Evolutionary conservation across 805 yeast genomes (phyloP).

Genomic region (Yarrowia phangngaensis): DNA sequence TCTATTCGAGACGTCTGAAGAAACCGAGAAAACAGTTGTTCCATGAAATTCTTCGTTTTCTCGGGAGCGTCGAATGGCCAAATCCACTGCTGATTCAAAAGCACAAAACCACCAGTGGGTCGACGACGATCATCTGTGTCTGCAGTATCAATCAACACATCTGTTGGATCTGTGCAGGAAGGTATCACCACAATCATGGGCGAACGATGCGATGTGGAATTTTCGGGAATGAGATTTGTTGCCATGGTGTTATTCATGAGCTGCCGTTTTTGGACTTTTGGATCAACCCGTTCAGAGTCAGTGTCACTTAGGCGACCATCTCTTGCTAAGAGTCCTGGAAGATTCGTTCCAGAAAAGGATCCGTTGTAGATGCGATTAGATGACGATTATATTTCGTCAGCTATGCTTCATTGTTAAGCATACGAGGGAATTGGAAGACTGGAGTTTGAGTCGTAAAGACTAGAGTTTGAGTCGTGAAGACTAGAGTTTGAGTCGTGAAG

Average conservation of each 20-base stretch:
- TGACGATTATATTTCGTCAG: too few relatives aligned
- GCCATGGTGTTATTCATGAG: constrained; percentile 85
- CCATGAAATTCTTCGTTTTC: constrained; percentile 30
- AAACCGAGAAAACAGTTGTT: constrained; percentile 1
- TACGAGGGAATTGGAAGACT: too few relatives aligned
- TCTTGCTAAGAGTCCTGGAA: too few relatives aligned
- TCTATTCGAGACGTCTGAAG: constrained; percentile 71
- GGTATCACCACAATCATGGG: constrained; percentile 51
- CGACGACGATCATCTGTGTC: constrained; percentile 24
- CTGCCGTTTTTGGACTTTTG: constrained; percentile 80
- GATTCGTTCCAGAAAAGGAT: too few relatives aligned
- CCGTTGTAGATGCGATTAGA: too few relatives aligned
- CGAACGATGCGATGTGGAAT: constrained; percentile 60
- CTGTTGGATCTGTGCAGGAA: constrained; percentile 6
- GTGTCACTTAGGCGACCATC: too few relatives aligned
- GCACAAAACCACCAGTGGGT: neutral
- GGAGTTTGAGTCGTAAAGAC: too few relatives aligned
- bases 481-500: too few relatives aligned
- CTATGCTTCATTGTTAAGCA: too few relatives aligned
- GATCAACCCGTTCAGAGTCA: constrained; percentile 62
- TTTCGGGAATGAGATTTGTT: constrained; percentile 78
- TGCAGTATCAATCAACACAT: constrained; percentile 7
- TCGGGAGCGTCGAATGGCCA: constrained; percentile 16
- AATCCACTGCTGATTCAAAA: constrained; percentile 8
- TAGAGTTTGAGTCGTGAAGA: too few relatives aligned